A percentile compares a stretch with the other conserved stretches of the same genome.
phyloP scores from a whole-genome alignment of 345 rosid genomes.

The Aurinia saxatilis region DNA sequence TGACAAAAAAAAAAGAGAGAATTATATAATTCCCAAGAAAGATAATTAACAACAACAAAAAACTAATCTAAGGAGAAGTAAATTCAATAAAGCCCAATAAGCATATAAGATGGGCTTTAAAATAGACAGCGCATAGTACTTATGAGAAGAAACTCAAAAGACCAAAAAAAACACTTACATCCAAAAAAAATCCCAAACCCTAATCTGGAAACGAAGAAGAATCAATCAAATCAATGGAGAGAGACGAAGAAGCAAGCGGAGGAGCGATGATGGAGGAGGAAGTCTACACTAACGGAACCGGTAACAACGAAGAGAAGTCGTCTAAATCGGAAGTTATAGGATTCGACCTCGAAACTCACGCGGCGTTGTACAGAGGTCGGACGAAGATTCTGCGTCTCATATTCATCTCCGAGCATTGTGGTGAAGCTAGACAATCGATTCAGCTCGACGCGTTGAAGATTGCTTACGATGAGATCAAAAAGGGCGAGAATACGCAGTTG shows the following conservation, averaged over 20 bases:
- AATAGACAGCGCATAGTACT: no score
- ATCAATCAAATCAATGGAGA: conserved; percentile 65
- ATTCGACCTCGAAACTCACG: conserved; percentile 93
- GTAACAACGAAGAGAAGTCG: conserved; percentile 25
- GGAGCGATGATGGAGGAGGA: conserved; percentile 38
- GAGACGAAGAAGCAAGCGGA: conserved; percentile 53
- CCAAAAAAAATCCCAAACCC: conserved; percentile 14
- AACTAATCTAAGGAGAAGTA: no score
- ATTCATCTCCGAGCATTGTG: conserved; percentile 76
- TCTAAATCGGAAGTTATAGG: conserved; percentile 44
- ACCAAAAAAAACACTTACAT: neutral
- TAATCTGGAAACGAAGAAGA: no score
- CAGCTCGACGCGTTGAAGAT: conserved; percentile 80
- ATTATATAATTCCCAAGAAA: no score
- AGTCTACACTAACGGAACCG: conserved; percentile 53
- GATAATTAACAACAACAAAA: no score
- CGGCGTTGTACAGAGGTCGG: conserved; percentile 74
- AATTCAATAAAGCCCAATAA: no score
- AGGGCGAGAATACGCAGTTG: conserved; percentile 87
- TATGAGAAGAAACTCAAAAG: no score
- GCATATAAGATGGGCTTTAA: no score
- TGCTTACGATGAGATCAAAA: conserved; percentile 93
- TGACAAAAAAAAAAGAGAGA: no score
- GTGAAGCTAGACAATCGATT: conserved; percentile 54
- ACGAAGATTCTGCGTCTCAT: conserved; percentile 80